phyloP scores from a whole-genome alignment of 2,329 filamentous ascomycete genomes.

The Aspergillus quadrilineatus region DNA sequence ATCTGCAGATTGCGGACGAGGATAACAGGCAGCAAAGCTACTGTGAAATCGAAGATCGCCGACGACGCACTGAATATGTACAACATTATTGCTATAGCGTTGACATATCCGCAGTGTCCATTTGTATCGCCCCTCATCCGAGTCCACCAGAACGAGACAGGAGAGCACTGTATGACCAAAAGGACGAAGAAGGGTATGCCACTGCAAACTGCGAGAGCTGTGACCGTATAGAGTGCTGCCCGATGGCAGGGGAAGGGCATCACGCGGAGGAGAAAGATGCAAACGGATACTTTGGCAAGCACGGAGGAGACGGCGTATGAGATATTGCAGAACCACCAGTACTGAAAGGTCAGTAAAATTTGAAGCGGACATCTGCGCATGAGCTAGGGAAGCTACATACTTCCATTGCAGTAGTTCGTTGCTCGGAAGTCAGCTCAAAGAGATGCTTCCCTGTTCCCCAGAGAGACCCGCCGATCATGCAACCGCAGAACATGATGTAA shows the following conservation, averaged over 20 bases:
- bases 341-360: slow-evolving; percentile 8
- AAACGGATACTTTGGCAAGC: slow-evolving; percentile 49
- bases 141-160: slow-evolving; percentile 50
- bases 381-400: slow-evolving; percentile 1
- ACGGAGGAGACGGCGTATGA: slow-evolving; percentile 48
- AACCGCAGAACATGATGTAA: slow-evolving; percentile 23
- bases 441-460: slow-evolving; percentile 26
- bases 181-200: slow-evolving; percentile 48
- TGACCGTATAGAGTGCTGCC: slow-evolving; percentile 44
- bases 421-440: slow-evolving; percentile 9
- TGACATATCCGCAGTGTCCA: slow-evolving; percentile 16
- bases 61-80: slow-evolving; percentile 25
- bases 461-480: slow-evolving; percentile 23
- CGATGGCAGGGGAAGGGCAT: slow-evolving; percentile 45
- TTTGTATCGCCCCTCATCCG: slow-evolving; percentile 2
- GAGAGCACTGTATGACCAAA: slow-evolving; percentile 50
- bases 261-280: slow-evolving; percentile 51
- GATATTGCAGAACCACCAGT: slow-evolving; percentile 52
- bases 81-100: slow-evolving; percentile 13
- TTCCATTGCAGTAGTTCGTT: slow-evolving; percentile 19
- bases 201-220: slow-evolving; percentile 41
- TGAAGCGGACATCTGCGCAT: not conserved
- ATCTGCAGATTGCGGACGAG: slow-evolving; percentile 25
- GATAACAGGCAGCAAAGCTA: slow-evolving; percentile 19
- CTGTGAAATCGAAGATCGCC: slow-evolving; percentile 20